Base-by-base conservation (phyloP, 192 early-diverging fungal species). In the Globomyces pollinis-pini region DNA sequence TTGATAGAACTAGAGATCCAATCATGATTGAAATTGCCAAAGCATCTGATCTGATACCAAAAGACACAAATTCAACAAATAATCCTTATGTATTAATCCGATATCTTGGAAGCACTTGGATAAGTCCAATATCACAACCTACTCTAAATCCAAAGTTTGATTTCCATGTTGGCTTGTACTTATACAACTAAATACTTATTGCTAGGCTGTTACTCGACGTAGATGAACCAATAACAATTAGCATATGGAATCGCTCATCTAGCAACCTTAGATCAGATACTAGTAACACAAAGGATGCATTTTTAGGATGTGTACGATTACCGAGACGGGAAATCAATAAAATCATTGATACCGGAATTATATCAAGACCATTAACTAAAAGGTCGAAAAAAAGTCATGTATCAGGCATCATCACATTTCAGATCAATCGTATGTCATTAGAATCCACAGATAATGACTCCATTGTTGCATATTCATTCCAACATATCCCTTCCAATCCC, bases 101-200 rank as follows among this genome's bases (percentile, higher is more conserved):
- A 3, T 33, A 57, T 57, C 23, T 57, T 5, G 55, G 33, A 34
- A 12, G 18, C 0, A 15, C 23, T 13, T 57, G 31, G 24, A 28
- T 26, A 4, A 28, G 24, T 9, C 35, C 24, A 16, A 6, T 31
- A 15, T 31, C 31, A 7, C 16, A 28, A 26, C 29, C 28, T 16
- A 57, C 55, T 2, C 33, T 29, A n/a, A 57, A 57, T 18, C 55
- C 55, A 2, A 28, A 21, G 15, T 57, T 57, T 33, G 28, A 57
- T 15, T 57, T 57, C 16, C 9, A 5, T 9, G 18, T 55, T 11
- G 29, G 29, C 21, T 23, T 55, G 53, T 55, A 55, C 8, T 12
- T 55, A n/a, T n/a, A n/a, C n/a, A n/a, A n/a, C n/a, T n/a, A n/a
- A n/a, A n/a, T n/a, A n/a, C n/a, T n/a, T n/a, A n/a, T n/a, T n/a